A percentile compares a stretch with the other conserved stretches of the same genome.
phyloP scores from a whole-genome alignment of 192 early-diverging fungal species.

The Rhizophagus sp. region DNA sequence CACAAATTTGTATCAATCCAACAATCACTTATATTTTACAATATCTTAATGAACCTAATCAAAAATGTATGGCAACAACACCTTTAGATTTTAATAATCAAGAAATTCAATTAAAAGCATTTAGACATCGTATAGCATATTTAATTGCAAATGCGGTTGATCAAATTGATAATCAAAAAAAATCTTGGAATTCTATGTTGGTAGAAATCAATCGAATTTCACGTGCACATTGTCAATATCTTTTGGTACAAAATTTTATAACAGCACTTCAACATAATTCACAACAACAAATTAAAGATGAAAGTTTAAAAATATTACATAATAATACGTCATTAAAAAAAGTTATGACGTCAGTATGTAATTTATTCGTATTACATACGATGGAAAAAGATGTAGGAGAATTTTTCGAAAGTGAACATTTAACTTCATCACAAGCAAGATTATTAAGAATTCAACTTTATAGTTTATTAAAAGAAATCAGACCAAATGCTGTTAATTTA shows the following conservation, averaged over 20 bases:
- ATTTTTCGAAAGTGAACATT: constrained; percentile 57
- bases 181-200: no score
- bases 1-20: constrained; percentile 31
- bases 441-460: constrained; percentile 56
- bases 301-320: constrained; percentile 36
- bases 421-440: constrained; percentile 51
- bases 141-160: constrained; percentile 63
- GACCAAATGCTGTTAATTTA: constrained; percentile 74
- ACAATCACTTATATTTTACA: constrained; percentile 23
- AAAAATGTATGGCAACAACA: constrained; percentile 38
- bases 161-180: constrained; percentile 47
- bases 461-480: constrained; percentile 60
- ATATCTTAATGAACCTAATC: constrained; percentile 56
- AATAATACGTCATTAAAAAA: constrained; percentile 44
- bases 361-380: constrained; percentile 60
- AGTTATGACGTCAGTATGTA: constrained; percentile 46
- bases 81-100: constrained; percentile 58
- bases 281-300: constrained; percentile 35
- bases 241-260: constrained; percentile 75
- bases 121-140: constrained; percentile 70
- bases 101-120: constrained; percentile 63
- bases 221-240: constrained; percentile 55
- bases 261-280: constrained; percentile 44
- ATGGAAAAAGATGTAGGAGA: constrained; percentile 71
- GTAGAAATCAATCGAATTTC: constrained; percentile 69